Evolutionary conservation across 2,329 filamentous ascomycete genomes (phyloP).

Genomic region (Fusarium oligoseptatum): DNA sequence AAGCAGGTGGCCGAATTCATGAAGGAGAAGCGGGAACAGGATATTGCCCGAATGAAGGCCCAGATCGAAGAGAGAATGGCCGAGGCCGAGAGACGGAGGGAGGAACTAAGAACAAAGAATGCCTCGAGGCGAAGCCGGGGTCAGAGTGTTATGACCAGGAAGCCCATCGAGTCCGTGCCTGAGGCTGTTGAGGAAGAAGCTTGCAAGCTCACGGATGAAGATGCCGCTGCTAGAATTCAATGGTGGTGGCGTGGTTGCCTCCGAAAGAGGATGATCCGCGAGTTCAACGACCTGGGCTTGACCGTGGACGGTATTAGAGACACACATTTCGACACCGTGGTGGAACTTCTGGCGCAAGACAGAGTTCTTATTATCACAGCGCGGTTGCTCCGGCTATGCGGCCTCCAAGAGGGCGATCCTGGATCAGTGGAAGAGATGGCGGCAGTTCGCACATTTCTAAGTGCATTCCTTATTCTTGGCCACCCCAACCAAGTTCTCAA

Average conservation of each 20-base stretch:
- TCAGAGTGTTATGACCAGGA: slow-evolving; percentile 65
- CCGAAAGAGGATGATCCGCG: slow-evolving; percentile 71
- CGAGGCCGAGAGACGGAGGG: slow-evolving; percentile 79
- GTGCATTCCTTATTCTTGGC: slow-evolving; percentile 83
- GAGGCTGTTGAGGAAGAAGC: slow-evolving; percentile 63
- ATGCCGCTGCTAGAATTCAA: slow-evolving; percentile 76
- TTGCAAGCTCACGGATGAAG: slow-evolving; percentile 66
- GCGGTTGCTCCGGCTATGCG: slow-evolving; percentile 76
- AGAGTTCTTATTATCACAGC: slow-evolving; percentile 75
- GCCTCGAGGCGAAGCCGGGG: slow-evolving; percentile 66
- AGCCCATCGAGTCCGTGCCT: slow-evolving; percentile 62
- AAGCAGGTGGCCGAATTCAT: slow-evolving; percentile 87
- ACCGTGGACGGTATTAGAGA: slow-evolving; percentile 78
- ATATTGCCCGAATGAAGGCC: slow-evolving; percentile 75
- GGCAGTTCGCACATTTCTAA: slow-evolving; percentile 80
- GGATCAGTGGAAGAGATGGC: slow-evolving; percentile 77
- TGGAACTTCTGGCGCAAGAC: slow-evolving; percentile 75
- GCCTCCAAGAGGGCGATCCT: slow-evolving; percentile 73
- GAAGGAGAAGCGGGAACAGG: slow-evolving; percentile 83
- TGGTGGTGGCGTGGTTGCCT: slow-evolving; percentile 75
- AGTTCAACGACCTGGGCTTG: slow-evolving; percentile 75
- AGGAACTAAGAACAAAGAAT: slow-evolving; percentile 71
- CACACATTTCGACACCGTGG: slow-evolving; percentile 81
- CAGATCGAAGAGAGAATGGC: slow-evolving; percentile 86
- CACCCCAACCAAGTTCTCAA: slow-evolving; percentile 84